phyloP scores from a whole-genome alignment of 2,329 filamentous ascomycete species.

The Teratosphaeria epicoccoides region DNA sequence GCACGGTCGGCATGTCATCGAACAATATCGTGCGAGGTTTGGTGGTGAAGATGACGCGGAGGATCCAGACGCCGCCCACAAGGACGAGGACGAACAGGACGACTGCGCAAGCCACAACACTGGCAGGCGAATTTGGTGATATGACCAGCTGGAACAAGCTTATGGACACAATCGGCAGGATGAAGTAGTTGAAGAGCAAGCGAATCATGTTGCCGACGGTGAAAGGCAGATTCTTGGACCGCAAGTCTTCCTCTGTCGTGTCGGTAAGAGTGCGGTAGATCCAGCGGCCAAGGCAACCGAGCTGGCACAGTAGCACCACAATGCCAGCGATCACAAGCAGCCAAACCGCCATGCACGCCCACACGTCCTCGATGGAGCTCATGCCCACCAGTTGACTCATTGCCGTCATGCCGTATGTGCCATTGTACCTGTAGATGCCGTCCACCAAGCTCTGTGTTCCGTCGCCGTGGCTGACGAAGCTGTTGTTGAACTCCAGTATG shows the following conservation, averaged over 20 bases:
- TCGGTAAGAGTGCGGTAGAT: slow-evolving; percentile 59
- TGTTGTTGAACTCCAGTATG: slow-evolving; percentile 82
- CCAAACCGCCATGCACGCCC: slow-evolving; percentile 91
- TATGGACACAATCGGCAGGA: slow-evolving; percentile 74
- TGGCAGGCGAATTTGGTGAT: slow-evolving; percentile 54
- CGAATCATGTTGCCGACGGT: slow-evolving; percentile 50
- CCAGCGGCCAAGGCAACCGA: slow-evolving; percentile 69
- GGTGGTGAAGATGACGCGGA: slow-evolving; percentile 68
- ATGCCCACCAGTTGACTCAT: slow-evolving; percentile 78
- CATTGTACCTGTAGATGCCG: slow-evolving; percentile 75
- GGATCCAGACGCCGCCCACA: slow-evolving; percentile 65
- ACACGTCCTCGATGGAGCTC: slow-evolving; percentile 64
- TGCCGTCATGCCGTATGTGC: slow-evolving; percentile 66
- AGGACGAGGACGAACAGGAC: slow-evolving; percentile 64
- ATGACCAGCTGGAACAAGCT: slow-evolving; percentile 88
- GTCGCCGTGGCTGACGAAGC: slow-evolving; percentile 60
- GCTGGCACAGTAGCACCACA: slow-evolving; percentile 59
- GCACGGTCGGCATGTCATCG: slow-evolving; percentile 80
- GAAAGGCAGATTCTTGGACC: slow-evolving; percentile 86
- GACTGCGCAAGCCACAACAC: slow-evolving; percentile 63
- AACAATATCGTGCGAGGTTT: slow-evolving; percentile 80
- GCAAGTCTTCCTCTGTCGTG: slow-evolving; percentile 73
- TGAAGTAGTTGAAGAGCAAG: slow-evolving; percentile 83
- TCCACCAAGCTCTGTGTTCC: slow-evolving; percentile 62
- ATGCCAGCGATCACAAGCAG: slow-evolving; percentile 63